Percentiles rank a stretch among this genome's conserved stretches.
phyloP scores from a whole-genome alignment of 805 yeast genomes.

The Cyberlindnera saturnus region DNA sequence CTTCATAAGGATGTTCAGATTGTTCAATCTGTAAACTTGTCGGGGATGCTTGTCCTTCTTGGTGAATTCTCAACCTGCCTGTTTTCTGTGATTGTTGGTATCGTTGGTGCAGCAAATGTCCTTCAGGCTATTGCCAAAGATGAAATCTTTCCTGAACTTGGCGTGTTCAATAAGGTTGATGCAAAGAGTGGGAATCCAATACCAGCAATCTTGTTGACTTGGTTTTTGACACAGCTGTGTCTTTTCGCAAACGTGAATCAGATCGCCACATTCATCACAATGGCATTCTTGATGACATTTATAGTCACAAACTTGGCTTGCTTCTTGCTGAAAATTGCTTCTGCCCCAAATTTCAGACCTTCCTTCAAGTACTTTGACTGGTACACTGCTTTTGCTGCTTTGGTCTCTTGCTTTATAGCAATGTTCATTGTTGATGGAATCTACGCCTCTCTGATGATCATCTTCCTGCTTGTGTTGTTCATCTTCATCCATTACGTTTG shows the following conservation, averaged over 20 bases:
- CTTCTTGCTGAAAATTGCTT: constrained; percentile 74
- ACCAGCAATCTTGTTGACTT: constrained; percentile 65
- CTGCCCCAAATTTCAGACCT: constrained; percentile 98
- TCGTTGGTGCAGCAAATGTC: constrained; percentile 91
- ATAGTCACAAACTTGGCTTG: constrained; percentile 93
- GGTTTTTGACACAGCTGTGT: constrained; percentile 78
- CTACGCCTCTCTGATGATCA: constrained; percentile 73
- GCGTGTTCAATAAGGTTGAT: constrained; percentile 47
- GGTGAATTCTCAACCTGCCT: constrained; percentile 93
- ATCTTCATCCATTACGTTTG: constrained; percentile 80
- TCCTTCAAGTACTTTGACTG: constrained; percentile 84
- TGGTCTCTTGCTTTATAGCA: constrained; percentile 61
- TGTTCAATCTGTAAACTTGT: constrained; percentile 72
- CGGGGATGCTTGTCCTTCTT: constrained; percentile 59
- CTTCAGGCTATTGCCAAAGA: constrained; percentile 90
- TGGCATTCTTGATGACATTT: constrained; percentile 96
- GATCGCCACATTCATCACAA: constrained; percentile 91
- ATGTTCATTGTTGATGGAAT: constrained; percentile 94
- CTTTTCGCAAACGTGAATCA: constrained; percentile 86
- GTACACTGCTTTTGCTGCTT: constrained; percentile 76
- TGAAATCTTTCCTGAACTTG: constrained; percentile 74
- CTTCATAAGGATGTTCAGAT: constrained; percentile 77
- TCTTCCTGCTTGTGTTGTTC: constrained; percentile 60
- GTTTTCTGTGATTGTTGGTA: constrained; percentile 91
- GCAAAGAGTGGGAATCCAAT: constrained; percentile 49